Evolutionary conservation across 495 filamentous ascomycete genomes (phyloP).

Genomic region (Friedmanniomyces simplex): DNA sequence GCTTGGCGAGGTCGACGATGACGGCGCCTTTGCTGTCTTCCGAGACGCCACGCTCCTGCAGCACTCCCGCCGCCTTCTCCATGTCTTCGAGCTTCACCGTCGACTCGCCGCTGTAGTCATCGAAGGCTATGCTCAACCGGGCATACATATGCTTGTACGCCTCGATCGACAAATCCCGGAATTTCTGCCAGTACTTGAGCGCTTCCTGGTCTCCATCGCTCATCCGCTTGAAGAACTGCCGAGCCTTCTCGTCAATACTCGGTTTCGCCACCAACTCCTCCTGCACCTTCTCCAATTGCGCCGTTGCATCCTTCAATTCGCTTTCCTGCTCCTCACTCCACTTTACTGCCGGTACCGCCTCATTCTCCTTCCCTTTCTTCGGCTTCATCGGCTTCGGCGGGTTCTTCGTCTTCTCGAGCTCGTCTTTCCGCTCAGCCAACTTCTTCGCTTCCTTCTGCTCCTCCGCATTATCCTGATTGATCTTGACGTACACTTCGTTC

Average conservation of each 20-base stretch:
- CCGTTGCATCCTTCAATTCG: constrained; percentile 45
- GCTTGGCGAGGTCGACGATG: constrained; percentile 78
- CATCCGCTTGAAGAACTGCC: constrained; percentile 87
- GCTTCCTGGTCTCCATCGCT: constrained; percentile 68
- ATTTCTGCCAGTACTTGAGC: constrained; percentile 71
- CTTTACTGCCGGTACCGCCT: neutral
- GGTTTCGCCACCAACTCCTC: constrained; percentile 38
- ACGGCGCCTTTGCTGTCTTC: constrained; percentile 80
- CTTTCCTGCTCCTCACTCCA: constrained; percentile 39
- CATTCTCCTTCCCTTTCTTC: constrained; percentile 39
- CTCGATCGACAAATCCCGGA: constrained; percentile 80
- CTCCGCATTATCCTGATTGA: constrained; percentile 38
- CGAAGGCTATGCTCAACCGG: constrained; percentile 82
- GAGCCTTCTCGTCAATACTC: constrained; percentile 51
- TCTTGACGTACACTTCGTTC: constrained; percentile 58
- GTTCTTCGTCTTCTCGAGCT: constrained; percentile 44
- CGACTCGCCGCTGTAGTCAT: constrained; percentile 92
- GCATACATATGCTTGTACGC: constrained; percentile 76
- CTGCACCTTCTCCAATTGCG: constrained; percentile 41
- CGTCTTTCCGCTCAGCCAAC: constrained; percentile 24
- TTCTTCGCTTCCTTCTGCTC: constrained; percentile 24
- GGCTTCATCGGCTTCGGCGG: constrained; percentile 45
- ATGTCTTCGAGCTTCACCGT: constrained; percentile 78
- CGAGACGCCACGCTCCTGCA: constrained; percentile 63
- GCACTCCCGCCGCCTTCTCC: constrained; percentile 50